Evolutionary conservation across 1,284 basidiomycete genomes (phyloP).

Genomic region (Heterobasidion irregulare): DNA sequence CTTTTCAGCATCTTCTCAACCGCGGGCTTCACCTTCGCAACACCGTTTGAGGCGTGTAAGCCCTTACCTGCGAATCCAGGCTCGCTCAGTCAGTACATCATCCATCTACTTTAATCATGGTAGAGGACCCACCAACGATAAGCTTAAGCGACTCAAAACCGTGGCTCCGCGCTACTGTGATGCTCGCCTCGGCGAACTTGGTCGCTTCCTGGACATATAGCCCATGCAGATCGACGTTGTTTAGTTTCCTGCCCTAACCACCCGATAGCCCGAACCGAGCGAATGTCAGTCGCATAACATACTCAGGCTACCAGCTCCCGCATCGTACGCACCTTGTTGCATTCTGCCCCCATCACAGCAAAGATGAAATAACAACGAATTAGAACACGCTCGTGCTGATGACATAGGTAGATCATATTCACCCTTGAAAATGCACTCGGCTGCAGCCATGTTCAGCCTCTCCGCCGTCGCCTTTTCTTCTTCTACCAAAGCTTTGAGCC

Average conservation of each 20-base stretch:
- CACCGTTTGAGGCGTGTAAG: background rate
- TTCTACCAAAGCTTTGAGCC: too few relatives aligned
- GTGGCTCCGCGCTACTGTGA: background rate
- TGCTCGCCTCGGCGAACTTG: background rate
- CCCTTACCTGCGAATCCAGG: background rate
- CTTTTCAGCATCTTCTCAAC: background rate
- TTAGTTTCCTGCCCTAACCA: background rate
- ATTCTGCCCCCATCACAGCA: too few relatives aligned
- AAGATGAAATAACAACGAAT: too few relatives aligned
- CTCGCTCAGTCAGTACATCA: background rate
- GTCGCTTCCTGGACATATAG: background rate
- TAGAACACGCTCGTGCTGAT: too few relatives aligned
- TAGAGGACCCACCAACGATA: background rate
- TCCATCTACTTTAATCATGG: background rate
- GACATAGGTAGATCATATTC: too few relatives aligned
- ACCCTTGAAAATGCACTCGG: too few relatives aligned
- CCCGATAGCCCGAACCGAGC: background rate
- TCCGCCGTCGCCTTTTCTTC: too few relatives aligned
- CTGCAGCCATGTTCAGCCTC: too few relatives aligned
- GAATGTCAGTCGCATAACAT: too few relatives aligned
- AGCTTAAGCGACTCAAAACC: background rate
- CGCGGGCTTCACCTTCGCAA: background rate
- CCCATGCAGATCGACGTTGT: background rate
- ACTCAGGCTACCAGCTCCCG: too few relatives aligned
- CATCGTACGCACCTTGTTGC: too few relatives aligned